These are phyloP conservation scores for Fusarium lyarnte DNA, from an alignment of 2,329 filamentous ascomycete species.

Conservation along the genomic window DNA sequence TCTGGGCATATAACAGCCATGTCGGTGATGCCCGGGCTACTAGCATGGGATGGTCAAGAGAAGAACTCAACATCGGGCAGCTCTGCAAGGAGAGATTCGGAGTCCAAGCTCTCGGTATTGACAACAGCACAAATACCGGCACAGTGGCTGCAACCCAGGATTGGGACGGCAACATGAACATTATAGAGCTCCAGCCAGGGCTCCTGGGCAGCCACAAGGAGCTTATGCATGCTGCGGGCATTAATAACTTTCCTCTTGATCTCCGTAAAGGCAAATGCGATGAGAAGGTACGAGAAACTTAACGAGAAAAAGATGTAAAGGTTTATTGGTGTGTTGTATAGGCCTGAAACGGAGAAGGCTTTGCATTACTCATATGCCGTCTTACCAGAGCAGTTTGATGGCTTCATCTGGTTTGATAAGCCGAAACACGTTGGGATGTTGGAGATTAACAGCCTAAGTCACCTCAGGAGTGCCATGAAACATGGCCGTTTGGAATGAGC, in stretches of 20 bases:
- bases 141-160: slow-evolving; percentile 26
- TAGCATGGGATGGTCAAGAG: slow-evolving; percentile 26
- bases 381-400: slow-evolving; percentile 26
- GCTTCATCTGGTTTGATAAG: slow-evolving; percentile 30
- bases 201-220: slow-evolving; percentile 25
- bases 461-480: slow-evolving; percentile 24
- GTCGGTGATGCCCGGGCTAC: slow-evolving; percentile 27
- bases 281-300: slow-evolving; percentile 12
- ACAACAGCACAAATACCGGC: slow-evolving; percentile 20
- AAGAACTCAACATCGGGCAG: slow-evolving; percentile 26
- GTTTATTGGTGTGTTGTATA: slow-evolving; percentile 32
- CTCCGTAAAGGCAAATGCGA: slow-evolving; percentile 13
- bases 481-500: slow-evolving; percentile 23
- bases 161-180: slow-evolving; percentile 27
- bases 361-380: slow-evolving; percentile 28
- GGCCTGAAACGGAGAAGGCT: slow-evolving; percentile 16
- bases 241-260: slow-evolving; percentile 23
- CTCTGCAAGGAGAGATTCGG: slow-evolving; percentile 21
- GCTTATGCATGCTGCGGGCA: slow-evolving; percentile 21
- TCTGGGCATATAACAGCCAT: slow-evolving; percentile 32
- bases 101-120: slow-evolving; percentile 8
- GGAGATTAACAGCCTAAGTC: slow-evolving; percentile 25
- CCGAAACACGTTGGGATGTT: slow-evolving; percentile 19
- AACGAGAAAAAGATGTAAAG: slow-evolving; percentile 10
- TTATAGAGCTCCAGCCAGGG: slow-evolving; percentile 20